Evolutionary conservation across 2,329 filamentous ascomycete genomes (phyloP), one percentile per base, ranked within the genome.

Genomic region (Biscogniauxia marginata): DNA sequence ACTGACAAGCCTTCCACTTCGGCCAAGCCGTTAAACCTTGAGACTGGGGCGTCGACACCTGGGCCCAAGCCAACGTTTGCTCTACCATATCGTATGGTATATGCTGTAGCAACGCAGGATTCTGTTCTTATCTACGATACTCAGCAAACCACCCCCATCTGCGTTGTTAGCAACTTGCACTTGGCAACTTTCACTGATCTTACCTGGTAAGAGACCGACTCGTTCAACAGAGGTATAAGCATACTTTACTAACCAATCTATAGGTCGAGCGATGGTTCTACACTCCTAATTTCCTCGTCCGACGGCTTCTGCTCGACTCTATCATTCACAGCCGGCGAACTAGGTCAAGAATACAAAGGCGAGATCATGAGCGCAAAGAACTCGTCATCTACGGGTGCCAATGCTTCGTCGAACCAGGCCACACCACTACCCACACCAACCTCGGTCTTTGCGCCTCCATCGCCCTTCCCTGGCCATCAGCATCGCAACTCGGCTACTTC

Each of bases 121-220:
- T 90, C 95, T 0, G 90, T 99, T 3, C 79, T 97, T 46, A 82
- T 99, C 20, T 99, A 99, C 70, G 95, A 99, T 73, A 99, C 95
- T 0, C 95, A 99, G 70, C 95, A 99, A 70, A 89, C 93, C 67
- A 96, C 91, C 7, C 95, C 95, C 2, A 79, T 99, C 34, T 96
- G 92, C 70, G 83, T 98, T 43, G 93, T 99, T 49, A 98, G 92
- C 82, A 99, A 99, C 69, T 76, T 99, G 62, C 95, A 99, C 73
- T 96, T 93, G 72, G 93, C 95, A 4, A 98, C 95, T 0, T 99
- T 99, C 70, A 99, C 95, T 0, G 95, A 99, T 71, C 77, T 99
- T 57, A 89, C 91, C 30, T 99, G 95, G 95, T 96, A 84, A 73
- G 87, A 30, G 13, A 43, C 1, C 74, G 19, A 21, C 57, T 24